phyloP scores from a whole-genome alignment of 1,139 yeast genomes.

The Debaryomyces sp. region DNA sequence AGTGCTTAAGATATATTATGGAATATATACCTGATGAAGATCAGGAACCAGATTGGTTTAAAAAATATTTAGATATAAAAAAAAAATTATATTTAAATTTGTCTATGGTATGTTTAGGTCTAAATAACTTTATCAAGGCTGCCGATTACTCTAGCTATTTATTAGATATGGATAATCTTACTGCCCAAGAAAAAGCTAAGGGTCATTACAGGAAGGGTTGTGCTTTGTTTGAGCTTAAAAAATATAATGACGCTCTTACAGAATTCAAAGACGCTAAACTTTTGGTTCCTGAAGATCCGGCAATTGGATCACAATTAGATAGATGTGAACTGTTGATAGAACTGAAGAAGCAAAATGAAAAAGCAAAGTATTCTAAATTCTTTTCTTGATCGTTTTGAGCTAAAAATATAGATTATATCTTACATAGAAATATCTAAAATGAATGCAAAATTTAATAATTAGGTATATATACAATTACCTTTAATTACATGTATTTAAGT shows the following conservation, averaged over 20 bases:
- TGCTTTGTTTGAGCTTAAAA: conserved; percentile 45
- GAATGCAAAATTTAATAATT: neutral
- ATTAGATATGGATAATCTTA: conserved; percentile 49
- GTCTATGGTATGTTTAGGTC: conserved; percentile 53
- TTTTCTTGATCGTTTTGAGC: conserved; percentile 28
- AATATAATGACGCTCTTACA: conserved; percentile 51
- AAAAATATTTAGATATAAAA: conserved; percentile 56
- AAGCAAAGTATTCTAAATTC: conserved; percentile 59
- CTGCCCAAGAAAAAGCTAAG: conserved; percentile 55
- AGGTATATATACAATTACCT: neutral
- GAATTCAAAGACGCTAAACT: conserved; percentile 48
- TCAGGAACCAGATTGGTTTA: conserved; percentile 56
- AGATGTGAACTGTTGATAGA: conserved; percentile 41
- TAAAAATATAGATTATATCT: neutral
- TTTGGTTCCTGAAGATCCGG: conserved; percentile 53
- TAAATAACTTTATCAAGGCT: conserved; percentile 47
- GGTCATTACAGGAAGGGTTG: conserved; percentile 64
- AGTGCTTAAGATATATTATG: conserved; percentile 66
- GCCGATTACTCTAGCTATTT: conserved; percentile 57
- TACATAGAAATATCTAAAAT: neutral
- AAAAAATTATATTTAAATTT: conserved; percentile 64
- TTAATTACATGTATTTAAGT: neutral
- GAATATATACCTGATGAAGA: conserved; percentile 74
- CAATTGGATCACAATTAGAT: conserved; percentile 45
- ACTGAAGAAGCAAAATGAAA: conserved; percentile 50